phyloP scores from a whole-genome alignment of 139 green algal species.

The Chlorella sp. region DNA sequence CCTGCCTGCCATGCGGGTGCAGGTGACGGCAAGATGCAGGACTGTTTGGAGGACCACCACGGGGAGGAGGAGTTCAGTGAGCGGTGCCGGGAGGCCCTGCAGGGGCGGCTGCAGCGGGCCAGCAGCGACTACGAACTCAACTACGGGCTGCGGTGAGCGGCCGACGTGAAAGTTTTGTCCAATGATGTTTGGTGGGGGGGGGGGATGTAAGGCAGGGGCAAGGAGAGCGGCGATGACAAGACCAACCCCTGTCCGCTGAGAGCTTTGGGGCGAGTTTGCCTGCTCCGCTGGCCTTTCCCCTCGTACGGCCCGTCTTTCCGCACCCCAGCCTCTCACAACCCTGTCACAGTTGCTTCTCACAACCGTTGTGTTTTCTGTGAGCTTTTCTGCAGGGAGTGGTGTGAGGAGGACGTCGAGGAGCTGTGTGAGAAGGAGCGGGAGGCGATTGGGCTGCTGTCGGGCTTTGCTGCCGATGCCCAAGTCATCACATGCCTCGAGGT shows the following conservation, averaged over 20 bases:
- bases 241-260: too few relatives aligned
- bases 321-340: too few relatives aligned
- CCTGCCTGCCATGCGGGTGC: not conserved
- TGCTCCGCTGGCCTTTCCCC: not conserved
- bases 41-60: slow-evolving; percentile 81
- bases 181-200: not conserved
- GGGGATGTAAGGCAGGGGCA: not conserved
- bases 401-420: slow-evolving; percentile 62
- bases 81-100: slow-evolving; percentile 73
- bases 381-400: slow-evolving; percentile 36
- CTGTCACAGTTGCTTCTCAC: too few relatives aligned
- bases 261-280: not conserved
- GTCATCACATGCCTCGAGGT: slow-evolving; percentile 57
- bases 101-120: slow-evolving; percentile 73
- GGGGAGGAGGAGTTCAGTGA: slow-evolving; percentile 61
- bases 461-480: slow-evolving; percentile 28
- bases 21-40: slow-evolving; percentile 72
- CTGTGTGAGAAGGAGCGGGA: slow-evolving; percentile 58
- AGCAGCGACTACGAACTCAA: slow-evolving; percentile 78
- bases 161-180: not conserved
- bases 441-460: slow-evolving; percentile 20
- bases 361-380: too few relatives aligned
- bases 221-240: too few relatives aligned
- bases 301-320: too few relatives aligned
- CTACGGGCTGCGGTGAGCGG: slow-evolving; percentile 54